Conservation (phyloP, 345 rosid genomes). For the Melaleuca quinquenervia region DNA sequence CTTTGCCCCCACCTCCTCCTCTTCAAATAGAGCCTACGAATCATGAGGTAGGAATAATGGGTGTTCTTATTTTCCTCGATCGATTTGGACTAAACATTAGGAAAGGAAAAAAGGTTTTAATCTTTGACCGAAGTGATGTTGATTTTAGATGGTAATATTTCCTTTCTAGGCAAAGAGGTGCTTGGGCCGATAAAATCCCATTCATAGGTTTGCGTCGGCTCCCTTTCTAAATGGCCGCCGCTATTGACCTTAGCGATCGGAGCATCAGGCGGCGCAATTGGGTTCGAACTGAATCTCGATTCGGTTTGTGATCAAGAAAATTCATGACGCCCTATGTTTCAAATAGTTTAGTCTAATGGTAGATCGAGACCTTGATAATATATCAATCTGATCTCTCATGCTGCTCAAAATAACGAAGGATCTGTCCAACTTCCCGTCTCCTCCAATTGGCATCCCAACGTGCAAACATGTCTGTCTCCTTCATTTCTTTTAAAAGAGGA, state of each 20-base stretch:
- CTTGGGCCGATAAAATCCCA: background rate
- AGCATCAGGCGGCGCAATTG: background rate
- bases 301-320: background rate
- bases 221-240: background rate
- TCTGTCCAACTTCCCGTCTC: background rate
- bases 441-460: background rate
- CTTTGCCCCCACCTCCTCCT: background rate
- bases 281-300: fast-evolving
- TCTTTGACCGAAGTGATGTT: background rate
- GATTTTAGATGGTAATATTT: background rate
- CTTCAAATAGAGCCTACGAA: background rate
- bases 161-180: background rate
- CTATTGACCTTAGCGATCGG: background rate
- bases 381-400: background rate
- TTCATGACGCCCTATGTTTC: background rate
- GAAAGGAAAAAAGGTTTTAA: background rate
- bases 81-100: background rate
- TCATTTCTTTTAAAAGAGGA: background rate
- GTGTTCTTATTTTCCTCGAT: background rate
- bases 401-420: background rate
- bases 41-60: background rate
- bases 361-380: too few species aligned
- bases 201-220: background rate
- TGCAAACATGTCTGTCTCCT: background rate
- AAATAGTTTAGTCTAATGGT: background rate